Percentiles rank a stretch among this genome's conserved stretches.
Evolutionary conservation across 2,329 filamentous ascomycete genomes (phyloP).

Genomic region (Phialophora chinensis): DNA sequence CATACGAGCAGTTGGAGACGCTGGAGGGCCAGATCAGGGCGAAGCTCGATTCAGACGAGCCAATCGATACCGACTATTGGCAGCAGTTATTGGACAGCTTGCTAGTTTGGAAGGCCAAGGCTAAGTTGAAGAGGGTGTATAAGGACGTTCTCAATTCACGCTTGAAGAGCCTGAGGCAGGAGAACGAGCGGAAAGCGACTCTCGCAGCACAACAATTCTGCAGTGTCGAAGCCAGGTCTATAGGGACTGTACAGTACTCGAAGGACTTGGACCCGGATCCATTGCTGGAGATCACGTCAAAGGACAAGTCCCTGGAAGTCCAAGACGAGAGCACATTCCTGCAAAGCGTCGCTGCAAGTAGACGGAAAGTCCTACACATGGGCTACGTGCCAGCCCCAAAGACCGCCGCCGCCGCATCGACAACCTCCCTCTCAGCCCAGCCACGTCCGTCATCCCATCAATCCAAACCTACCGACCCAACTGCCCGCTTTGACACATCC

Average conservation of each 20-base stretch:
- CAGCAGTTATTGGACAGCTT: conserved; percentile 86
- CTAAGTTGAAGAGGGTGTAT: conserved; percentile 78
- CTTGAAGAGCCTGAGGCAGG: conserved; percentile 67
- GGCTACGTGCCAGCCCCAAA: conserved; percentile 70
- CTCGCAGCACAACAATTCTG: conserved; percentile 40
- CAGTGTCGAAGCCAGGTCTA: conserved; percentile 45
- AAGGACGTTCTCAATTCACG: conserved; percentile 75
- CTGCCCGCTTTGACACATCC: conserved; percentile 39
- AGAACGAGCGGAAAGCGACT: conserved; percentile 71
- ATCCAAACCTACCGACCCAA: conserved; percentile 39
- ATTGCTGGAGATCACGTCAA: conserved; percentile 65
- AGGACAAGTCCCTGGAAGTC: conserved; percentile 67
- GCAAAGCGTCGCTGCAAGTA: conserved; percentile 61
- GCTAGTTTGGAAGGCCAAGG: conserved; percentile 88
- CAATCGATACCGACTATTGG: conserved; percentile 98
- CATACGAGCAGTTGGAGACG: conserved; percentile 81
- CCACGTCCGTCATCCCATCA: conserved; percentile 9
- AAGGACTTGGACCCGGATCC: conserved; percentile 68
- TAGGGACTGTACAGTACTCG: conserved; percentile 46
- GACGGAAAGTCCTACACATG: conserved; percentile 66
- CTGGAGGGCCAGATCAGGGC: conserved; percentile 84
- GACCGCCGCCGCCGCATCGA: conserved; percentile 35
- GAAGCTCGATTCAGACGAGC: conserved; percentile 86
- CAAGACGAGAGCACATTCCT: conserved; percentile 63
- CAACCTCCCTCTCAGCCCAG: conserved; percentile 42